A percentile compares a stretch with the other conserved stretches of the same genome.
phyloP scores from a whole-genome alignment of 768 basidiomycete species.

The Sporobolomyces phaffii region DNA sequence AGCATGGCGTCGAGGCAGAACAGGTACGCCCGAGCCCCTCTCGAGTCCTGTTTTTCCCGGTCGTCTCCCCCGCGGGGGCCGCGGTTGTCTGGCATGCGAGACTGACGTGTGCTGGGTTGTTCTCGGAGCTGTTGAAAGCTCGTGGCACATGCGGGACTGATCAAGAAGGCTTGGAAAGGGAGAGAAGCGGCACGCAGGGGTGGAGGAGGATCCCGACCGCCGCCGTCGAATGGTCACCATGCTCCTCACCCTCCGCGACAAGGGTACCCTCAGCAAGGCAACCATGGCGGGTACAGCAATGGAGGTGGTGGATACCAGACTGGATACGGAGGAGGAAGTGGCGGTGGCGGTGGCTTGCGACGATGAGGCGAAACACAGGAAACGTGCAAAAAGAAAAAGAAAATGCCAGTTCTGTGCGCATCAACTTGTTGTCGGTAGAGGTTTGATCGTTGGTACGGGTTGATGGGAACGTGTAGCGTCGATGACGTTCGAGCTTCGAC shows the following conservation, averaged over 20 bases:
- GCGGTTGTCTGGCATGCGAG: too few relatives aligned
- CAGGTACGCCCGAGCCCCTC: slow-evolving; percentile 53
- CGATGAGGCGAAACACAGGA: not conserved
- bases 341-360: slow-evolving; percentile 5
- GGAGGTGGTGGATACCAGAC: not conserved
- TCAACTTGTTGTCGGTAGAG: too few relatives aligned
- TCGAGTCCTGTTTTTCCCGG: too few relatives aligned
- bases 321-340: not conserved
- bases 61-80: not conserved
- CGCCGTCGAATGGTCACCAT: too few relatives aligned
- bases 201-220: not conserved
- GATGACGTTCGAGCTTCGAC: too few relatives aligned
- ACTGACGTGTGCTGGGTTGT: too few relatives aligned
- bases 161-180: slow-evolving; percentile 34
- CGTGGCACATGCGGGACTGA: slow-evolving; percentile 26
- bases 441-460: too few relatives aligned
- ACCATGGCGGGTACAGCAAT: not conserved
- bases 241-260: too few relatives aligned
- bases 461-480: too few relatives aligned
- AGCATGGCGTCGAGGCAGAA: slow-evolving; percentile 87
- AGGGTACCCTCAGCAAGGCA: not conserved
- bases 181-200: slow-evolving; percentile 6
- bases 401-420: not conserved
- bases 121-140: slow-evolving; percentile 5
- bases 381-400: too few relatives aligned